Conservation (phyloP, 2,329 filamentous ascomycete genomes). For the Cordyceps cicadae region DNA sequence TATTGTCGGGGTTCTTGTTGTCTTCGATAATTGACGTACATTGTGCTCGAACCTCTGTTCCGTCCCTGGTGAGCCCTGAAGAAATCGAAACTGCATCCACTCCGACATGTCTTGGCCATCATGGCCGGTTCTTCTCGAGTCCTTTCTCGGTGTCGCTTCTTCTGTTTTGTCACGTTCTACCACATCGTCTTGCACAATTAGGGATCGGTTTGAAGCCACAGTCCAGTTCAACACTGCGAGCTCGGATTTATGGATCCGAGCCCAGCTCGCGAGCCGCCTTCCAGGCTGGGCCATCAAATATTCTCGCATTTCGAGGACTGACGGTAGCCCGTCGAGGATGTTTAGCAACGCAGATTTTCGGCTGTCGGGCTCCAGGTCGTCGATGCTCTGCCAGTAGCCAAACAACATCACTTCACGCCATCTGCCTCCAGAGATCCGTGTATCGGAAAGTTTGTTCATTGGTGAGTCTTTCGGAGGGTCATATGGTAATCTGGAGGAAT, state of each 20-base stretch:
- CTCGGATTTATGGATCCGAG: slow-evolving; percentile 55
- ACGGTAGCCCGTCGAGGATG: slow-evolving; percentile 51
- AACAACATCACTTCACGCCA: slow-evolving; percentile 15
- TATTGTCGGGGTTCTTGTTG: slow-evolving; percentile 52
- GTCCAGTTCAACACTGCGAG: slow-evolving; percentile 74
- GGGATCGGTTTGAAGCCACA: slow-evolving; percentile 80
- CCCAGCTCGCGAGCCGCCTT: slow-evolving; percentile 33
- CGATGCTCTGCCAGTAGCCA: slow-evolving; percentile 19
- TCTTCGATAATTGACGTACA: slow-evolving; percentile 46
- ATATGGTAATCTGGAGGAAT: background rate
- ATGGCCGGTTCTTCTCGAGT: too few species aligned
- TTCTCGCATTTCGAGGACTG: slow-evolving; percentile 48
- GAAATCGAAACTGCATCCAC: slow-evolving; percentile 78
- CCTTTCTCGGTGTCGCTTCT: too few species aligned
- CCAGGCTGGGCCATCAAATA: slow-evolving; percentile 36
- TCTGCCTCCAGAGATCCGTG: background rate
- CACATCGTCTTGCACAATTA: slow-evolving; percentile 66
- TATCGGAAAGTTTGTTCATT: background rate
- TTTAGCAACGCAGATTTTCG: slow-evolving; percentile 29
- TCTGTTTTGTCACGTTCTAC: background rate
- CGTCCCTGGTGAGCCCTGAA: slow-evolving; percentile 81
- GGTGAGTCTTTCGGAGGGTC: background rate
- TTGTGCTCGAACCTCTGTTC: slow-evolving; percentile 61
- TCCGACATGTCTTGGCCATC: too few species aligned
- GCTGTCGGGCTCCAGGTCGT: slow-evolving; percentile 13